A percentile compares a stretch with the other conserved stretches of the same genome.
Evolutionary conservation across 2,329 filamentous ascomycete species (phyloP).

Genomic region (Cytospora leucostoma): DNA sequence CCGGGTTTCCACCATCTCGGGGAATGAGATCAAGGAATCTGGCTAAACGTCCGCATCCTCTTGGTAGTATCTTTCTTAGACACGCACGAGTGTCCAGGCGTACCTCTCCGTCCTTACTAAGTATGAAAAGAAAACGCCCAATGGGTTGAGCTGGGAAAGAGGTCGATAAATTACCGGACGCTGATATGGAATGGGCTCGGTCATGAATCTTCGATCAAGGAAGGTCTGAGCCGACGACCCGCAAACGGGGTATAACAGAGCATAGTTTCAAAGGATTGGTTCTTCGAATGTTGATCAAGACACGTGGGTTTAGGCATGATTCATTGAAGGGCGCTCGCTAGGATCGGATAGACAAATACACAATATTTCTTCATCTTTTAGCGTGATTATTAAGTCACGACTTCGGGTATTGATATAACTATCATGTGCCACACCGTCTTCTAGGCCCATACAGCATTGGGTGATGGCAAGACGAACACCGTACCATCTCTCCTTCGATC

Average conservation of each 20-base stretch:
- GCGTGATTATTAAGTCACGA: neutral
- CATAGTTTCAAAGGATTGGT: neutral
- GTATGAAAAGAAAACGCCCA: too few species aligned
- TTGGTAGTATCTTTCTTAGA: too few species aligned
- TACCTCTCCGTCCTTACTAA: too few species aligned
- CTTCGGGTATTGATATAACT: conserved; percentile 1
- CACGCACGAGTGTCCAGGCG: too few species aligned
- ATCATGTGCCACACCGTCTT: neutral
- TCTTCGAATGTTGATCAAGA: too few species aligned
- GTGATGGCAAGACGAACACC: neutral
- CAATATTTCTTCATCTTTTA: neutral
- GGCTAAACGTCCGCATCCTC: too few species aligned
- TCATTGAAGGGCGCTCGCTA: too few species aligned
- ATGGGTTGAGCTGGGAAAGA: too few species aligned
- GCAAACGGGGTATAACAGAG: neutral
- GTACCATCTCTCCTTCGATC: neutral
- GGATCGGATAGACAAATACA: neutral
- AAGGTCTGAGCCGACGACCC: neutral
- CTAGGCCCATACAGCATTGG: neutral
- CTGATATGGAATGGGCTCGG: neutral
- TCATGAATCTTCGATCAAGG: neutral
- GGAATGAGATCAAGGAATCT: too few species aligned
- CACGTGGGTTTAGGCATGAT: too few species aligned
- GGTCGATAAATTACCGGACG: neutral
- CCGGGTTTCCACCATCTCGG: too few species aligned